A percentile compares a stretch with the other conserved stretches of the same genome.
Evolutionary conservation across 2,329 filamentous ascomycete genomes (phyloP).

Genomic region (Lachnellula cervina): DNA sequence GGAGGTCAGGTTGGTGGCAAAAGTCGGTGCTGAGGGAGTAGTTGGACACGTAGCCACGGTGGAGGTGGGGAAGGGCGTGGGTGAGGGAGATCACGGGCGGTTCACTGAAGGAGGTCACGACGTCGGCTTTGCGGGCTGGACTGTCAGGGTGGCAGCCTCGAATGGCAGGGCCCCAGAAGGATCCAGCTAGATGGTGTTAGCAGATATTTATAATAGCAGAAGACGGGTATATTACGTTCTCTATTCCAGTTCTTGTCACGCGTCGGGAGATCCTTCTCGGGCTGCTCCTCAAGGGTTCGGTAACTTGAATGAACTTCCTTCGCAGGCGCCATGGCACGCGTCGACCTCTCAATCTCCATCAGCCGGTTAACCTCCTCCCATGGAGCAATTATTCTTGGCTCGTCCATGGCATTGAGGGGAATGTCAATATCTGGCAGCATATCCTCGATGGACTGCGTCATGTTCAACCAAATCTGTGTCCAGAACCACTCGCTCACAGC

Average conservation of each 20-base stretch:
- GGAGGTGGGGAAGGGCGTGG: constrained; percentile 35
- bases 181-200: neutral
- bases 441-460: constrained; percentile 38
- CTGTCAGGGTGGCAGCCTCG: constrained; percentile 59
- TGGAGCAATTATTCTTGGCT: constrained; percentile 55
- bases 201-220: constrained; percentile 41
- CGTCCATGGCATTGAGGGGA: constrained; percentile 59
- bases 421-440: constrained; percentile 60
- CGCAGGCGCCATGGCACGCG: constrained; percentile 49
- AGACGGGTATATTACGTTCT: constrained; percentile 1
- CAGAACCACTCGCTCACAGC: constrained; percentile 37
- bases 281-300: constrained; percentile 37
- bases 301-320: constrained; percentile 44
- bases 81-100: constrained; percentile 45
- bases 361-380: constrained; percentile 48
- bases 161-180: constrained; percentile 53
- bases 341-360: constrained; percentile 41
- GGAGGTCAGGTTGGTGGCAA: constrained; percentile 49
- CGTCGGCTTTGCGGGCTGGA: constrained; percentile 45
- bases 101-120: constrained; percentile 40
- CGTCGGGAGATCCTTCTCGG: constrained; percentile 26
- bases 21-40: constrained; percentile 41
- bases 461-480: constrained; percentile 35
- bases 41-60: constrained; percentile 36
- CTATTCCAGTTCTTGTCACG: constrained; percentile 33